phyloP scores from a whole-genome alignment of 441 rosid genomes.

The Gossypium lobatum region DNA sequence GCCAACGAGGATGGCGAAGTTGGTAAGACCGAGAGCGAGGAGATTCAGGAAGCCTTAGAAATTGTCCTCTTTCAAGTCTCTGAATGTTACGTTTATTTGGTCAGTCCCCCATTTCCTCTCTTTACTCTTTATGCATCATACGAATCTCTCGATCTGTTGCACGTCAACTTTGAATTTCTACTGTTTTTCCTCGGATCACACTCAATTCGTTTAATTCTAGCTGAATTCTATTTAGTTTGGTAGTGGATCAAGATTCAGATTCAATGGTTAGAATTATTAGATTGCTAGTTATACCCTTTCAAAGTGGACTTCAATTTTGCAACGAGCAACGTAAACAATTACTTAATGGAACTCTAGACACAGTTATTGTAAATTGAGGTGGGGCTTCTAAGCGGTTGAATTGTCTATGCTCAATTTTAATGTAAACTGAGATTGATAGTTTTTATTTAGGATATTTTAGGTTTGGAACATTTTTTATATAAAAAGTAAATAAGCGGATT shows the following conservation, averaged over 20 bases:
- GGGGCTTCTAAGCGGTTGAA: not conserved
- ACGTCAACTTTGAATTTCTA: not conserved
- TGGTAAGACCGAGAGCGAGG: conserved; percentile 46
- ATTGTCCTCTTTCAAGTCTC: conserved; percentile 78
- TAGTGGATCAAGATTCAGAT: conserved; percentile 1
- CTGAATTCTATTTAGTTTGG: not conserved
- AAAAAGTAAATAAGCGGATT: not conserved
- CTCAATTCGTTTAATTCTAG: conserved; percentile 5
- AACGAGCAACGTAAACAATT: not conserved
- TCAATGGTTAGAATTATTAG: not conserved
- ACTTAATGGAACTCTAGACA: not conserved
- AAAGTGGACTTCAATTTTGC: not conserved
- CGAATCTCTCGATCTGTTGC: conserved; percentile 5
- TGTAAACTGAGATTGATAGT: not conserved
- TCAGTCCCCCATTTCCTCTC: conserved; percentile 18
- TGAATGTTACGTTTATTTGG: conserved; percentile 93
- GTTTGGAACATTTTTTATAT: not conserved
- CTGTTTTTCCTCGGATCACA: not conserved
- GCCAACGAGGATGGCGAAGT: conserved; percentile 23
- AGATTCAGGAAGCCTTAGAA: conserved; percentile 58
- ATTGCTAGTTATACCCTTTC: not conserved
- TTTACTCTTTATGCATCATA: not conserved
- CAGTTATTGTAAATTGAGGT: not conserved
- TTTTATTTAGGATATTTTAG: not conserved
- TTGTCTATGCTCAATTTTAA: not conserved